Evolutionary conservation across 169 alveolate genomes (phyloP).

Genomic region (Besnoitia besnoiti): DNA sequence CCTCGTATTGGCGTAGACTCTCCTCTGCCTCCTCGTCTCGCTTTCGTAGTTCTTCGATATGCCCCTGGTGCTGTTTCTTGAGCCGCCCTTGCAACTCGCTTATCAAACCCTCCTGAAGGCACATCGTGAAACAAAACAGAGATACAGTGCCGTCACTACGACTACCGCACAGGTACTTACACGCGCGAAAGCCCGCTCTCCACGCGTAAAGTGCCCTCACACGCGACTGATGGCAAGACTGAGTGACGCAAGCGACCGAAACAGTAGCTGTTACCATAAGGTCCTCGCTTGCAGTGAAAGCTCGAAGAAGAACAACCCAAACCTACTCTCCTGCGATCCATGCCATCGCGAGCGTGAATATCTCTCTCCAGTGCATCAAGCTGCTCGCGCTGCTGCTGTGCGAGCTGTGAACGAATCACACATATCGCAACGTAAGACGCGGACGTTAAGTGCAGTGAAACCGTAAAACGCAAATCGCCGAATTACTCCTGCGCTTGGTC

Average conservation of each 20-base stretch:
- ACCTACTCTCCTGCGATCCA: not conserved
- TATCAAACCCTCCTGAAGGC: not conserved
- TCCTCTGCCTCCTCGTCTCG: slow-evolving; percentile 21
- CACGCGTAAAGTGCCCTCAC: too few relatives aligned
- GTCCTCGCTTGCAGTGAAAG: too few relatives aligned
- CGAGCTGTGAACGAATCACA: not conserved
- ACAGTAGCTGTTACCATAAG: too few relatives aligned
- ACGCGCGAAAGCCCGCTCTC: too few relatives aligned
- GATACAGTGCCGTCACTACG: too few relatives aligned
- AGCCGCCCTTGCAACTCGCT: slow-evolving; percentile 3
- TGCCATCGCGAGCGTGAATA: not conserved
- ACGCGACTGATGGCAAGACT: too few relatives aligned
- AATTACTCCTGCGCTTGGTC: too few relatives aligned
- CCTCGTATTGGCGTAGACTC: slow-evolving; percentile 5
- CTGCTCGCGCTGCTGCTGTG: slow-evolving; percentile 34
- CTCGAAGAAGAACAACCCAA: not conserved
- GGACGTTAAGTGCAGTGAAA: too few relatives aligned
- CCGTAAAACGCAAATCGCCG: too few relatives aligned
- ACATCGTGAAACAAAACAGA: not conserved
- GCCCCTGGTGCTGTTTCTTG: not conserved
- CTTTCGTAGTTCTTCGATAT: slow-evolving; percentile 21
- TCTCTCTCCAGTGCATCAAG: slow-evolving; percentile 31
- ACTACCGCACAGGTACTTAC: too few relatives aligned
- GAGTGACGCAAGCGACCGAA: too few relatives aligned
- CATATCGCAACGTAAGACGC: not conserved